phyloP scores from a whole-genome alignment of 2,329 filamentous ascomycete species.

The Sclerotinia nivalis region DNA sequence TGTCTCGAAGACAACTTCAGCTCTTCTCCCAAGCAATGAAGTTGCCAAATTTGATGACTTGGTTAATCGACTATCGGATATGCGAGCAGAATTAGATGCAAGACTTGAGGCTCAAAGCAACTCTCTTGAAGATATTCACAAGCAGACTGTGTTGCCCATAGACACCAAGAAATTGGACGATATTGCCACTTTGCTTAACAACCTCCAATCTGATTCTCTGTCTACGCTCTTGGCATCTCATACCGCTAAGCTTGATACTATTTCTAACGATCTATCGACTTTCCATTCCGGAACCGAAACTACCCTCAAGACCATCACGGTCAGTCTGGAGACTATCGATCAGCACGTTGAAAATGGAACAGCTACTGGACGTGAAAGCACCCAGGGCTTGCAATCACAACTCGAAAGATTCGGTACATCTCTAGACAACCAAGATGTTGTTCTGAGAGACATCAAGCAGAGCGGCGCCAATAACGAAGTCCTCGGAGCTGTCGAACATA shows the following conservation, averaged over 20 bases:
- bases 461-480: background rate
- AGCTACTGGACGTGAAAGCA: slow-evolving; percentile 12
- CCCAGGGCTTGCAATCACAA: slow-evolving; percentile 5
- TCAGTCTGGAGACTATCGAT: slow-evolving; percentile 21
- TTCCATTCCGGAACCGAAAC: slow-evolving; percentile 19
- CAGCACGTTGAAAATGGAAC: slow-evolving; percentile 14
- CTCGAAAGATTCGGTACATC: slow-evolving; percentile 10
- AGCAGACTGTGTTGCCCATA: slow-evolving; percentile 21
- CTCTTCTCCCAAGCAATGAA: slow-evolving; percentile 14
- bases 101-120: slow-evolving; percentile 24
- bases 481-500: background rate
- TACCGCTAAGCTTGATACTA: slow-evolving; percentile 20
- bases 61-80: slow-evolving; percentile 17
- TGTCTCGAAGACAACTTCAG: slow-evolving; percentile 14
- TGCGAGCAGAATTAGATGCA: slow-evolving; percentile 22
- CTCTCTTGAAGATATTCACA: slow-evolving; percentile 22
- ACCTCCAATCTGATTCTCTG: slow-evolving; percentile 15
- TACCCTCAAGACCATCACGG: slow-evolving; percentile 19
- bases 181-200: slow-evolving; percentile 16
- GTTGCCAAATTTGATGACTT: slow-evolving; percentile 20
- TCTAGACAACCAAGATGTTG: slow-evolving; percentile 13
- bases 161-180: slow-evolving; percentile 24
- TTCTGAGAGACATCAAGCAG: slow-evolving; percentile 1
- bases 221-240: slow-evolving; percentile 9
- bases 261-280: slow-evolving; percentile 17